phyloP scores from a whole-genome alignment of 371 early-diverging fungal species.

The Mucor piriformis region DNA sequence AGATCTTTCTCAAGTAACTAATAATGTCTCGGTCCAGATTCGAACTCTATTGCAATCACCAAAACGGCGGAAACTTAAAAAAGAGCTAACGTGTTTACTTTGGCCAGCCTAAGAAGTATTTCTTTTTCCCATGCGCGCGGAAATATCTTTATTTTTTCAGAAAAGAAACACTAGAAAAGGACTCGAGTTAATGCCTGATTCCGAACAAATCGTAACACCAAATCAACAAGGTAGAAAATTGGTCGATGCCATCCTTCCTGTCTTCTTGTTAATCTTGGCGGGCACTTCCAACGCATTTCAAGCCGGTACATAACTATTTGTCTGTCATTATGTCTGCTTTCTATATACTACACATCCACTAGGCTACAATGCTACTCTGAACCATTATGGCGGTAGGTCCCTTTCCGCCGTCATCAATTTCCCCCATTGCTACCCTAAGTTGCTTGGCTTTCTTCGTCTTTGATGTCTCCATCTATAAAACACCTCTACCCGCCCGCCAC shows the following conservation, averaged over 20 bases:
- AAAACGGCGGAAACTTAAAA: no score
- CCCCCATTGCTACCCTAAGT: conserved; percentile 3
- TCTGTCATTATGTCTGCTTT: no score
- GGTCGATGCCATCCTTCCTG: conserved; percentile 12
- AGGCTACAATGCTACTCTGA: conserved; percentile 39
- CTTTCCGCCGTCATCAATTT: conserved; percentile 34
- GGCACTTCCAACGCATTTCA: conserved; percentile 27
- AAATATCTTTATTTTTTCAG: background rate
- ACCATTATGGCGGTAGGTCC: conserved; percentile 31
- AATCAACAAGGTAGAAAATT: conserved; percentile 8
- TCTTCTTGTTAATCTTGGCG: conserved; percentile 17
- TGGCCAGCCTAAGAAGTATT: no score
- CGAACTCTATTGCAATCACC: no score
- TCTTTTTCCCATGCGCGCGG: background rate
- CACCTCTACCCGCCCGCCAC: conserved; percentile 22
- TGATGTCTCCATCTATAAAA: conserved; percentile 25
- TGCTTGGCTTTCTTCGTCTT: conserved; percentile 34
- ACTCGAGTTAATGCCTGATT: no score
- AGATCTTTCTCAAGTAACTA: no score
- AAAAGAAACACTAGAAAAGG: background rate
- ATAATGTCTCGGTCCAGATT: no score
- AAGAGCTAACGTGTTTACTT: no score
- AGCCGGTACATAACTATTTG: conserved; percentile 24
- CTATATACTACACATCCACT: background rate
- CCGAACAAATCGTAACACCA: conserved; percentile 3